Evolutionary conservation across 441 rosid species (phyloP).

Genomic region (Gossypium laxum): DNA sequence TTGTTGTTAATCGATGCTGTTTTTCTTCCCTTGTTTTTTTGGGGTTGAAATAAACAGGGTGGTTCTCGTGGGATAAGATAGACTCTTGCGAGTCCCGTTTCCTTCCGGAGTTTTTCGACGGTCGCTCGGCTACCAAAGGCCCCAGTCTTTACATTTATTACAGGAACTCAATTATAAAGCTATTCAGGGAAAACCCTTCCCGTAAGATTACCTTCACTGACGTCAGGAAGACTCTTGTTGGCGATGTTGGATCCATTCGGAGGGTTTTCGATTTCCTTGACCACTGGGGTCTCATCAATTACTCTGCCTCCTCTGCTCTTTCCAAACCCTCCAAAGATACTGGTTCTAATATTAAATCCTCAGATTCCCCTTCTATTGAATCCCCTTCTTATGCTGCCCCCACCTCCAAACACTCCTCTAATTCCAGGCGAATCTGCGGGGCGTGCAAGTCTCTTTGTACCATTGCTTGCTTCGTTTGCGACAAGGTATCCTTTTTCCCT

Average conservation of each 20-base stretch:
- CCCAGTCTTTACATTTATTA: slow-evolving; percentile 52
- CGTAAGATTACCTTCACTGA: slow-evolving; percentile 71
- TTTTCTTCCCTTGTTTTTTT: neutral
- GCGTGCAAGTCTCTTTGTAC: slow-evolving; percentile 76
- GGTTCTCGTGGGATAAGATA: slow-evolving; percentile 63
- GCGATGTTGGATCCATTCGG: slow-evolving; percentile 77
- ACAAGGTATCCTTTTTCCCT: slow-evolving; percentile 42
- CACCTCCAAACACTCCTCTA: neutral
- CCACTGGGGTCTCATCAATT: slow-evolving; percentile 75
- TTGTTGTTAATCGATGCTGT: neutral
- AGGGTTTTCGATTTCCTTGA: slow-evolving; percentile 86
- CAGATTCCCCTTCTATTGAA: slow-evolving; percentile 25
- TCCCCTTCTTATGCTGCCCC: slow-evolving; percentile 18
- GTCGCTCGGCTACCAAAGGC: slow-evolving; percentile 47
- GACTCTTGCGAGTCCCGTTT: slow-evolving; percentile 64
- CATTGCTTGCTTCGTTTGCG: slow-evolving; percentile 75
- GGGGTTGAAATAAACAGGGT: slow-evolving; percentile 35
- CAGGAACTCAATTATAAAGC: slow-evolving; percentile 67
- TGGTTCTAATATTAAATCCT: slow-evolving; percentile 21
- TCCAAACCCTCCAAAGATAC: slow-evolving; percentile 51
- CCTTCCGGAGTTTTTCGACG: slow-evolving; percentile 68
- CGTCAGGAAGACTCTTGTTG: slow-evolving; percentile 59
- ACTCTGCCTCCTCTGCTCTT: slow-evolving; percentile 32
- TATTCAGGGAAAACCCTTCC: slow-evolving; percentile 46
- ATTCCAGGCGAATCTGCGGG: slow-evolving; percentile 48